Evolutionary conservation across 768 basidiomycete genomes (phyloP), one percentile per base, ranked within the genome.

Genomic region (Gelatoporia subvermispora): DNA sequence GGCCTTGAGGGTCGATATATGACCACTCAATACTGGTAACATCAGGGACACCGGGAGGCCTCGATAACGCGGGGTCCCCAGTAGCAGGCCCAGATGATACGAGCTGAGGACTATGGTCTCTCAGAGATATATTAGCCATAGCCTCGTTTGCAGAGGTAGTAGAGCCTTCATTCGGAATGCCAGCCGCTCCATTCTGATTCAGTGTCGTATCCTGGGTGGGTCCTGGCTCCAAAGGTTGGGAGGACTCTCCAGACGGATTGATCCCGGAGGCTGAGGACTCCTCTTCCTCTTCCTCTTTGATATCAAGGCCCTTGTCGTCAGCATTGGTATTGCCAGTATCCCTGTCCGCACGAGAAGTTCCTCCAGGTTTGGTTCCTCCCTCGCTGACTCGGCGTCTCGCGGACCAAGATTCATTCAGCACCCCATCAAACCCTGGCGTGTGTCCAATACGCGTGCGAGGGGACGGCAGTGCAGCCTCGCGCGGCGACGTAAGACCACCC

Each of bases 1-100:
- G 80, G n/a, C 93, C 92, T 56, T 87, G 81, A 17, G 92, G 93
- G 62, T 97, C 93, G 43, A 92, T 79, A 66, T 97, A 97, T 20
- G 83, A 87, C 93, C 93, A 97, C 62, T 90, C 82, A 18, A 93
- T 66, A 53, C 66, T 75, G 23, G 76, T 73, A 25, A 78, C 71
- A 68, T 86, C 85, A 39, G 66, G 52, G 35, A 75, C 56, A 42
- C 73, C 76, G 44, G 76, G 74, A 42, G 77, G 76, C 15, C 46
- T 51, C 28, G 28, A 31, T 13, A 31, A 31, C 22, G 8, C 39
- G 11, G 48, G 42, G 21, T 42, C 18, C 23, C 13, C 37, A 25
- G 46, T 31, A 23, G 22, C 73, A 44, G 76, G 72, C 45, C 74
- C 75, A 7, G 46, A 41, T 2, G 41, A 47, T 7, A n/a, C n/a